Conservation (phyloP, 352 stramenopile genomes). For the Globisporangium cylindrosporum region DNA sequence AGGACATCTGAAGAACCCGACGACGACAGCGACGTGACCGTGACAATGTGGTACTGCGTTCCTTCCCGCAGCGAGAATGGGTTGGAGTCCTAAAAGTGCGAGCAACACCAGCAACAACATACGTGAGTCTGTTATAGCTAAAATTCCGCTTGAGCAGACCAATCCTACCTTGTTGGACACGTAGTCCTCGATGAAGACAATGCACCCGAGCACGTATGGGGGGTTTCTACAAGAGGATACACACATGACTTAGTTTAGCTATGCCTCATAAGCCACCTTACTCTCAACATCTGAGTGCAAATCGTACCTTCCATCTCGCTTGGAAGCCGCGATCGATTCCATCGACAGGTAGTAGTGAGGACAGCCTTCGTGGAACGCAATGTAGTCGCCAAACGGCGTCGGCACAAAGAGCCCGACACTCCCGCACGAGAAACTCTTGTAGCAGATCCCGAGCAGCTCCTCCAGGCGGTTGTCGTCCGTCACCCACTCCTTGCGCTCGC, state of each 20-base stretch:
- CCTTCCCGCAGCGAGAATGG: slow-evolving; percentile 68
- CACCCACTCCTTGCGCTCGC: slow-evolving; percentile 43
- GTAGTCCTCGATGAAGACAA: slow-evolving; percentile 82
- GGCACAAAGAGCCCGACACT: slow-evolving; percentile 77
- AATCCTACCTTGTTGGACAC: slow-evolving; percentile 46
- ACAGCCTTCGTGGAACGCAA: slow-evolving; percentile 84
- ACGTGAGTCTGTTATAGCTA: background rate
- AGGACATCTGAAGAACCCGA: slow-evolving; percentile 15
- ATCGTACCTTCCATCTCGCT: slow-evolving; percentile 45
- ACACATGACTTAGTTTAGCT: slow-evolving; percentile 7
- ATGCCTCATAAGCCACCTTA: background rate
- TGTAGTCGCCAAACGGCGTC: slow-evolving; percentile 79
- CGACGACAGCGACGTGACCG: slow-evolving; percentile 58
- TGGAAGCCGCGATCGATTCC: slow-evolving; percentile 74
- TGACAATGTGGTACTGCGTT: slow-evolving; percentile 73
- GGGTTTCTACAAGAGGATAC: slow-evolving; percentile 39
- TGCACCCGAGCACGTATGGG: slow-evolving; percentile 72
- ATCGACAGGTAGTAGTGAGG: slow-evolving; percentile 80
- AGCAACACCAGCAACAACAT: slow-evolving; percentile 7
- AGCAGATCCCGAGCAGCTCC: slow-evolving; percentile 77
- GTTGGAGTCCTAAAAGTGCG: slow-evolving; percentile 36
- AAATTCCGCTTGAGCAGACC: background rate
- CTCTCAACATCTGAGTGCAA: background rate
- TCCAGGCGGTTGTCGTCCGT: slow-evolving; percentile 64
- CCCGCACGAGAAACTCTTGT: slow-evolving; percentile 73